Conservation (phyloP, 768 basidiomycete genomes). For the Amanita phalloides region DNA sequence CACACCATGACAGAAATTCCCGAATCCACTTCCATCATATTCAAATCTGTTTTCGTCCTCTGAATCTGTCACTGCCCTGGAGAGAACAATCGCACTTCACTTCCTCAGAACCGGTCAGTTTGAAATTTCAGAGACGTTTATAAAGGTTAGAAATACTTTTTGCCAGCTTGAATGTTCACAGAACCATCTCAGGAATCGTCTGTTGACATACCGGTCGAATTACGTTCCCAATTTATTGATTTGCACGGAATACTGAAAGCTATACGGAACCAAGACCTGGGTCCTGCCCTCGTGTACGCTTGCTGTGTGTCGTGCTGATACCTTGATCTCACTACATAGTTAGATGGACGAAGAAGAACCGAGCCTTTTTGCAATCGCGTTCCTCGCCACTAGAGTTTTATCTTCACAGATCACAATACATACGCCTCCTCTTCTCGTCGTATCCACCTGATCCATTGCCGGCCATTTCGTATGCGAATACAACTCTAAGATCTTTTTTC, state of each 20-base stretch:
- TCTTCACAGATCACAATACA: slow-evolving; percentile 85
- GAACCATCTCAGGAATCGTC: slow-evolving; percentile 47
- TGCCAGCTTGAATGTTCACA: not conserved
- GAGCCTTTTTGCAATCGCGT: slow-evolving; percentile 51
- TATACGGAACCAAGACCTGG: slow-evolving; percentile 53
- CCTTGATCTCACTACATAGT: slow-evolving; percentile 1
- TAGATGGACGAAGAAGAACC: slow-evolving; percentile 74
- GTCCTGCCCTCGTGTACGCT: slow-evolving; percentile 64
- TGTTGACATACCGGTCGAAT: slow-evolving; percentile 39
- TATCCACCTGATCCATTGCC: slow-evolving; percentile 43
- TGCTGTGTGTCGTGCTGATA: not conserved
- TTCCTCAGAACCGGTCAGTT: slow-evolving; percentile 78
- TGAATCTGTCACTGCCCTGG: slow-evolving; percentile 47
- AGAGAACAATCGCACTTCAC: slow-evolving; percentile 65
- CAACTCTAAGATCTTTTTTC: slow-evolving; percentile 54
- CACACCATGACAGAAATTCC: slow-evolving; percentile 38
- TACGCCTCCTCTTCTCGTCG: slow-evolving; percentile 61
- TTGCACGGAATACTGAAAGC: slow-evolving; percentile 65
- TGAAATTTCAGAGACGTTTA: slow-evolving; percentile 62
- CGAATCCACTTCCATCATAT: slow-evolving; percentile 52
- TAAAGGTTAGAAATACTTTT: slow-evolving; percentile 39
- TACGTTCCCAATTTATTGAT: slow-evolving; percentile 50
- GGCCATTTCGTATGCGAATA: slow-evolving; percentile 70
- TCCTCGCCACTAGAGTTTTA: slow-evolving; percentile 82
- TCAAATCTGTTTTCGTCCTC: slow-evolving; percentile 55